Percentiles rank a stretch among this genome's conserved stretches.
These are phyloP conservation scores for Escallonia rubra DNA, from an alignment of 129 eudicot genomes.

Conservation along the genomic window DNA sequence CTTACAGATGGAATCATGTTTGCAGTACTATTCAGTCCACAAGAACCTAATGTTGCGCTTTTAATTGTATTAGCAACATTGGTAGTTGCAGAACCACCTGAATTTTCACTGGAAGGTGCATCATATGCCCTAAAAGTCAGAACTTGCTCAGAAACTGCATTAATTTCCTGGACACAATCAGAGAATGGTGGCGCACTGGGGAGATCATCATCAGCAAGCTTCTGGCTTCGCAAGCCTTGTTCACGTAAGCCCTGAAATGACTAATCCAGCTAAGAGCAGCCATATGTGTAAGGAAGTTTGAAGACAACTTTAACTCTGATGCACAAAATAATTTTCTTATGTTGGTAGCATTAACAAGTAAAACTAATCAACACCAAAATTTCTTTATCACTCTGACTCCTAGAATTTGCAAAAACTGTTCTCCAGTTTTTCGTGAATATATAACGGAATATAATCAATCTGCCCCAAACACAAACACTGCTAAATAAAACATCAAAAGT, in stretches of 20 bases:
- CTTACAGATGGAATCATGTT: constrained; percentile 14
- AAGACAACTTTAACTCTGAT: background rate
- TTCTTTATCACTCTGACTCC: background rate
- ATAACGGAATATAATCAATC: background rate
- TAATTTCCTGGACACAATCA: constrained; percentile 16
- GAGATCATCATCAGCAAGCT: constrained; percentile 13
- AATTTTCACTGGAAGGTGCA: constrained; percentile 8
- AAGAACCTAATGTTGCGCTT: constrained; percentile 20
- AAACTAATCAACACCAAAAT: background rate
- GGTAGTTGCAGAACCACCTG: constrained; percentile 18
- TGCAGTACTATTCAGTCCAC: background rate
- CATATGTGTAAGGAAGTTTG: background rate
- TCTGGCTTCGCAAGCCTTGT: constrained; percentile 12
- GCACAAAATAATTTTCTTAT: no score
- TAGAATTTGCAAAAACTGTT: background rate
- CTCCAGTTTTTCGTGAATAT: background rate
- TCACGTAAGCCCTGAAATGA: constrained; percentile 27
- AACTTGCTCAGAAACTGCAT: constrained; percentile 29
- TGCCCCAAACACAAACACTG: background rate
- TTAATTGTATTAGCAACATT: constrained; percentile 16
- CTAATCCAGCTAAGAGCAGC: constrained; percentile 5
- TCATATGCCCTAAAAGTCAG: constrained; percentile 1
- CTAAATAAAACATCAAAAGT: background rate
- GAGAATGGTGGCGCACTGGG: constrained; percentile 53
- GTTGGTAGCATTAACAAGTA: background rate